These are phyloP conservation scores for Pleurozium schreberi DNA, from an alignment of 225 moss, liverwort and hornwort genomes.

Conservation along the genomic window DNA sequence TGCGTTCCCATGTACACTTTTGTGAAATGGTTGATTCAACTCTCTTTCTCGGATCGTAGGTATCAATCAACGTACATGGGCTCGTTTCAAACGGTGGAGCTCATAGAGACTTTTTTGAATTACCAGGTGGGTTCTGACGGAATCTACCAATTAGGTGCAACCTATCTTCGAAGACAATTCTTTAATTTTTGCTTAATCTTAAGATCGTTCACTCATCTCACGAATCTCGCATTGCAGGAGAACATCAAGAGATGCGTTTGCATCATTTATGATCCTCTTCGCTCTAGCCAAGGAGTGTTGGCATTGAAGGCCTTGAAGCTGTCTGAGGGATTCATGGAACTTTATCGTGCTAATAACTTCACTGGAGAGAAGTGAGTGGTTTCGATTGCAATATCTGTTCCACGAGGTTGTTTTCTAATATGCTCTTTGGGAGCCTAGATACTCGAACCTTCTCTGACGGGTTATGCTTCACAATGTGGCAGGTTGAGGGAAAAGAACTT, in stretches of 20 bases:
- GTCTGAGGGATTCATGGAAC: constrained; percentile 86
- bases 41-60: constrained; percentile 25
- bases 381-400: neutral
- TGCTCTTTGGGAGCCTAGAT: neutral
- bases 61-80: constrained; percentile 99
- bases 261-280: constrained; percentile 87
- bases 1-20: neutral
- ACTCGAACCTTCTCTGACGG: neutral
- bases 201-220: neutral
- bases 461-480: neutral
- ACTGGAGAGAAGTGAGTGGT: constrained; percentile 77
- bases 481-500: constrained; percentile 97
- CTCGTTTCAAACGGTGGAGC: constrained; percentile 85
- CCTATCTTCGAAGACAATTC: neutral
- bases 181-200: neutral
- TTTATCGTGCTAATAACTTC: constrained; percentile 72
- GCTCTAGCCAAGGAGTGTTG: constrained; percentile 87
- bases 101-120: constrained; percentile 89
- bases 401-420: neutral
- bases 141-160: neutral
- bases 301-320: constrained; percentile 88
- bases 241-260: constrained; percentile 98
- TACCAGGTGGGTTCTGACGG: constrained; percentile 55
- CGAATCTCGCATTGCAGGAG: constrained; percentile 39
- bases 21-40: neutral